Conservation (phyloP, 2,329 filamentous ascomycete genomes). For the Leptographium galeiforme region DNA sequence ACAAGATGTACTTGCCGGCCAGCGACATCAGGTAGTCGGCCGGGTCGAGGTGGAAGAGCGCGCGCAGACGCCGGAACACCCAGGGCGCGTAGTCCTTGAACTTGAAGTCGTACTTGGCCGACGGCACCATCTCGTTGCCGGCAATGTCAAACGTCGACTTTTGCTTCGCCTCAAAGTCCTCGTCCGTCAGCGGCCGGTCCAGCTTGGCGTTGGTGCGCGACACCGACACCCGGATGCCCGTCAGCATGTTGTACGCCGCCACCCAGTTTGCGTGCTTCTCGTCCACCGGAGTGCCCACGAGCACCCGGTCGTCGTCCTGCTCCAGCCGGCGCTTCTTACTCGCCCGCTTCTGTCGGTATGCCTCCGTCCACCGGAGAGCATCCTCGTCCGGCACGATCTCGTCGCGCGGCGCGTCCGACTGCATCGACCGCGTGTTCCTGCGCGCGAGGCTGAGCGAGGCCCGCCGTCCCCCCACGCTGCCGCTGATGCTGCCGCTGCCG, state of each 20-base stretch:
- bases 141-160: conserved; percentile 99
- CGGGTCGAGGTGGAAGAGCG: conserved; percentile 81
- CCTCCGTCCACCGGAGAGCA: conserved; percentile 81
- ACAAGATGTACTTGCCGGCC: conserved; percentile 96
- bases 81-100: conserved; percentile 99
- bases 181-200: conserved; percentile 76
- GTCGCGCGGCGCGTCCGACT: conserved; percentile 72
- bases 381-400: conserved; percentile 82
- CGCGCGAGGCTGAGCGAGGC: conserved; percentile 74
- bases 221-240: conserved; percentile 92
- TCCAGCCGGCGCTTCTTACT: conserved; percentile 75
- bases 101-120: conserved; percentile 99
- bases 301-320: conserved; percentile 79
- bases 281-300: conserved; percentile 95
- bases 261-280: conserved; percentile 96
- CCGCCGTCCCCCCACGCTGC: conserved; percentile 43
- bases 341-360: conserved; percentile 79
- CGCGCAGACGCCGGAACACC: conserved; percentile 88
- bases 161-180: conserved; percentile 85
- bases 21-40: conserved; percentile 97
- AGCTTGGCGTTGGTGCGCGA: conserved; percentile 95
- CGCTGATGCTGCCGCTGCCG: conserved; percentile 31
- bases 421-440: conserved; percentile 69
- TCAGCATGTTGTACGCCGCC: conserved; percentile 98
- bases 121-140: conserved; percentile 92